A percentile compares a stretch with the other conserved stretches of the same genome.
Conservation (phyloP, 163 green algal genomes). For the Volvox carteri region DNA sequence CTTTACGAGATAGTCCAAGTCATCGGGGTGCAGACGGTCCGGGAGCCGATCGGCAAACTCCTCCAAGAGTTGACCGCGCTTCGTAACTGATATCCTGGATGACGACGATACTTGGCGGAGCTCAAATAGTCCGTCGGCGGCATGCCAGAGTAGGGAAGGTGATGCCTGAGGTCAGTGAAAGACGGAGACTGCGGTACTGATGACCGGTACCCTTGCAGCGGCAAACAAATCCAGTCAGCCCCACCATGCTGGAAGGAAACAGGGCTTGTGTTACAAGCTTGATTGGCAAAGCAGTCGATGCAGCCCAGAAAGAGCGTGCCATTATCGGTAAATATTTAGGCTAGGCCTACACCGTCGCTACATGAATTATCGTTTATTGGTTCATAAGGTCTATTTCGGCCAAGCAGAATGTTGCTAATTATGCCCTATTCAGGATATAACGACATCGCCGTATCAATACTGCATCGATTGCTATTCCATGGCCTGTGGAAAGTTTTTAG, state of each 20-base stretch:
- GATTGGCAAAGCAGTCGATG: background rate
- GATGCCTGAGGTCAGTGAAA: background rate
- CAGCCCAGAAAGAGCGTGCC: background rate
- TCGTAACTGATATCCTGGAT: background rate
- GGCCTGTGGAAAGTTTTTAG: too few relatives aligned
- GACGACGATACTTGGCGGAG: background rate
- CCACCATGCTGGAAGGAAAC: slow-evolving; percentile 3
- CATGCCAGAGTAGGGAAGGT: background rate
- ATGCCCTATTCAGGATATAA: too few relatives aligned
- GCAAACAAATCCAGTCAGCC: background rate
- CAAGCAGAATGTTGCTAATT: too few relatives aligned
- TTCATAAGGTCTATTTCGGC: too few relatives aligned
- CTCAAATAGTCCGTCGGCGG: background rate
- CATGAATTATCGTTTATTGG: slow-evolving; percentile 10
- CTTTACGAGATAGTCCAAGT: slow-evolving; percentile 20
- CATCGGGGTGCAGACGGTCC: slow-evolving; percentile 28
- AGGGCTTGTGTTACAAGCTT: background rate
- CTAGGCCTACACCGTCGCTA: too few relatives aligned
- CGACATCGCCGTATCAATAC: too few relatives aligned
- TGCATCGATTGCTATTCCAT: too few relatives aligned
- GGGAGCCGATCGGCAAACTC: slow-evolving; percentile 19
- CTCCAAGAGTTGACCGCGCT: background rate
- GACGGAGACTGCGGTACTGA: too few relatives aligned
- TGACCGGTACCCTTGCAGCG: background rate
- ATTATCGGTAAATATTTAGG: too few relatives aligned